phyloP scores from a whole-genome alignment of 2,329 filamentous ascomycete species.

The Zymoseptoria pseudotritici region DNA sequence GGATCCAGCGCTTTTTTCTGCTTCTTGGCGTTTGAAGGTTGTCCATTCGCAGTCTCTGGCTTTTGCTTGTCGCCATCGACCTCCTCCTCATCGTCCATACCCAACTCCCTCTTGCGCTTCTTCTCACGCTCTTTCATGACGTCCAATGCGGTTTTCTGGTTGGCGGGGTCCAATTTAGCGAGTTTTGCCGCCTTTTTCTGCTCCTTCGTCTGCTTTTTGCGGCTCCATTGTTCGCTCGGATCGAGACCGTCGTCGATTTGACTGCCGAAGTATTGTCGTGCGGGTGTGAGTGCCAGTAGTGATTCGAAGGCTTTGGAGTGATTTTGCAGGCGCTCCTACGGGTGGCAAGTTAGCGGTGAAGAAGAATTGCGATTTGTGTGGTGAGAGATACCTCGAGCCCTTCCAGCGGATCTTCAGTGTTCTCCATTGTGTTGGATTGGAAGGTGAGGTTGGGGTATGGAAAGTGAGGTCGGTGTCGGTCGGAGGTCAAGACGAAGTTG shows the following conservation, averaged over 20 bases:
- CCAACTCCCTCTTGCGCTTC: conserved; percentile 66
- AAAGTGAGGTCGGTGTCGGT: not conserved
- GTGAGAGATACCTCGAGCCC: conserved; percentile 12
- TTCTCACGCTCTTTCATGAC: conserved; percentile 76
- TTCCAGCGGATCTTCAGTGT: conserved; percentile 14
- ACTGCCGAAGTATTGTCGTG: conserved; percentile 70
- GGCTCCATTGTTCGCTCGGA: conserved; percentile 81
- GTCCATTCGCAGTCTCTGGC: conserved; percentile 33
- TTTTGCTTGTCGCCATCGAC: conserved; percentile 31
- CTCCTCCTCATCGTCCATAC: conserved; percentile 40
- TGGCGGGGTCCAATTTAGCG: conserved; percentile 86
- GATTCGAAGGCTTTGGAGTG: conserved; percentile 75
- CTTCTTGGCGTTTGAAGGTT: conserved; percentile 38
- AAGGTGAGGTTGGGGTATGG: not conserved
- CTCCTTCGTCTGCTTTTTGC: conserved; percentile 92
- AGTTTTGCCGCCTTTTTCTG: conserved; percentile 74
- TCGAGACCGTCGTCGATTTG: conserved; percentile 55
- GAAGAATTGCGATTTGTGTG: not conserved
- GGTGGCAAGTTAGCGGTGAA: conserved; percentile 1
- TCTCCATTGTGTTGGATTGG: not conserved
- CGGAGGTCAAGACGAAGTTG: not conserved
- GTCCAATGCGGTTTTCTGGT: conserved; percentile 84
- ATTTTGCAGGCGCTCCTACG: conserved; percentile 47
- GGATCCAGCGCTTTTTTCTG: conserved; percentile 16
- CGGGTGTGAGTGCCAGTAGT: conserved; percentile 77